Evolutionary conservation across 1,284 basidiomycete species (phyloP), one percentile per base, ranked within the genome.

Genomic region (Ganoderma resinaceum): DNA sequence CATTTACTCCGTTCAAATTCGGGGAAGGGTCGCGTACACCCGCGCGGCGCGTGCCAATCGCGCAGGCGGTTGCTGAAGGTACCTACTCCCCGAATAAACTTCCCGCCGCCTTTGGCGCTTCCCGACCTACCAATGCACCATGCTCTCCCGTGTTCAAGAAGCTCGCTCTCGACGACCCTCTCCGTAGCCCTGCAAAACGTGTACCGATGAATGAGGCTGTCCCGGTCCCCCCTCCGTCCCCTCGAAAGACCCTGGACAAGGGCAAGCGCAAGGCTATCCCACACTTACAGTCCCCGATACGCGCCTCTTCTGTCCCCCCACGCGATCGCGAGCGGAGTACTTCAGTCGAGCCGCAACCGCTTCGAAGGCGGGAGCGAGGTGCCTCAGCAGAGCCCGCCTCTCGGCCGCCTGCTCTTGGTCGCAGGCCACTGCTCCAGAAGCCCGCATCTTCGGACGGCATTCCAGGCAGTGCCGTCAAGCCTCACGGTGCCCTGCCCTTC

Each of bases 161-260:
- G 0, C 73, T 78, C 38, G 76, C 77, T 18, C 75, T 81, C 20
- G 76, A 80, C 63, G 80, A 77, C 71, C 84, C 70, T 70, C 78
- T 73, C 74, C 81, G 86, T 42, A 88, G 84, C 65, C 91, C 90
- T 40, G 89, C 90, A 12, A 85, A 86, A 70, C 85, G 90, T 53
- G 80, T 91, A 23, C 81, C 82, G 2, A 72, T 85, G 58, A 66
- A 75, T 11, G 81, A 82, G 38, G 75, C 73, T 53, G 73, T 60
- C 40, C 66, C 57, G 16, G 63, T 66, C 46, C 68, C 66, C 43
- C 73, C 66, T 42, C 66, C 66, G 3, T 75, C 76, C 18, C 70
- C 73, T 0, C 40, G 60, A 1, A 68, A 62, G 43, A 29, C 20
- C 43, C 2, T 29, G 23, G 66, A 38, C 46, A 65, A 68, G 33